These are phyloP conservation scores for Diaporthe ilicicola DNA, from an alignment of 2,329 filamentous ascomycete genomes.

Conservation along the genomic window DNA sequence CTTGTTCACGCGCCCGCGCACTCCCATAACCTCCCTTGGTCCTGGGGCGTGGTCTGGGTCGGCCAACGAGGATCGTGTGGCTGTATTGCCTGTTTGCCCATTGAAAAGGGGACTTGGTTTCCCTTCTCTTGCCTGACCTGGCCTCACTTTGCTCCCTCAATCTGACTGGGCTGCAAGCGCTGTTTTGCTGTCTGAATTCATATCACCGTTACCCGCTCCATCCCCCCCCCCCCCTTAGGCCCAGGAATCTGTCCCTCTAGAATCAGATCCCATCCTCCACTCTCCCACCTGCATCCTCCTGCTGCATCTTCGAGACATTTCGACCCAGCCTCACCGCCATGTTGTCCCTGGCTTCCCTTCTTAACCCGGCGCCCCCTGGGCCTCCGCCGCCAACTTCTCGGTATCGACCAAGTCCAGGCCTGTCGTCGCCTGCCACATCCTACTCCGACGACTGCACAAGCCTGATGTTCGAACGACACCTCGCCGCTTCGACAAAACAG, in stretches of 20 bases:
- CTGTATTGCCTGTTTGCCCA: slow-evolving; percentile 49
- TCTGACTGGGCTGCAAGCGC: slow-evolving; percentile 40
- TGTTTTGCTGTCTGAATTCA: slow-evolving; percentile 44
- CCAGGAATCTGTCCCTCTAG: slow-evolving; percentile 32
- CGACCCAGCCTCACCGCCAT: slow-evolving; percentile 54
- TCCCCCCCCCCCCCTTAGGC: slow-evolving; percentile 27
- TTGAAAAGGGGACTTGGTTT: slow-evolving; percentile 47
- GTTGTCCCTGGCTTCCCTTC: slow-evolving; percentile 71
- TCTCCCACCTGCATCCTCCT: slow-evolving; percentile 47
- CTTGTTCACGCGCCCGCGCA: slow-evolving; percentile 46
- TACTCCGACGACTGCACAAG: slow-evolving; percentile 43
- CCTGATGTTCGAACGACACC: slow-evolving; percentile 39
- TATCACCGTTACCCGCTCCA: slow-evolving; percentile 33
- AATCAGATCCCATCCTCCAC: slow-evolving; percentile 41
- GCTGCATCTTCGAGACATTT: slow-evolving; percentile 55
- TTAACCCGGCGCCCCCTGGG: slow-evolving; percentile 67
- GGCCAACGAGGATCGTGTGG: slow-evolving; percentile 45
- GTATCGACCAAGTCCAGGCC: slow-evolving; percentile 52
- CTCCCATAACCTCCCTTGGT: slow-evolving; percentile 25
- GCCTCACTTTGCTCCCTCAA: slow-evolving; percentile 34
- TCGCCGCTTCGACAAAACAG: slow-evolving; percentile 49
- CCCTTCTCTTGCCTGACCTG: slow-evolving; percentile 32
- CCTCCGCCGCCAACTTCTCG: slow-evolving; percentile 47
- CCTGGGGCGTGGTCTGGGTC: slow-evolving; percentile 30
- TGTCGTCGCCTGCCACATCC: slow-evolving; percentile 46